These are phyloP conservation scores for Tetradesmus lagerheimii DNA, from an alignment of 139 green algal genomes.

Conservation along the genomic window DNA sequence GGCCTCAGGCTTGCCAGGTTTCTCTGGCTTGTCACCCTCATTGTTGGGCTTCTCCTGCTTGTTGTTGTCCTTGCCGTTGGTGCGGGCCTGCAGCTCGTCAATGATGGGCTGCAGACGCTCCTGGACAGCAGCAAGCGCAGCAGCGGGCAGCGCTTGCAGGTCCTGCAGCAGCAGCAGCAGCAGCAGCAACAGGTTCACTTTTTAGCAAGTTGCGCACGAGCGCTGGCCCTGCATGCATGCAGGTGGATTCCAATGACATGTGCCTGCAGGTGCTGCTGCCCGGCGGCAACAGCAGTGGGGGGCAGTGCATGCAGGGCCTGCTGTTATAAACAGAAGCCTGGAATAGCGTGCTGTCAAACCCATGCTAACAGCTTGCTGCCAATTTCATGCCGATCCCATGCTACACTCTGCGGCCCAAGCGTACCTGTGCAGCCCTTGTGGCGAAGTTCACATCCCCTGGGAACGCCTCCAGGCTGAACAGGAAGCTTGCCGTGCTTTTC, in stretches of 20 bases:
- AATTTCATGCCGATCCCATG: too few species aligned
- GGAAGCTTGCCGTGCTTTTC: not conserved
- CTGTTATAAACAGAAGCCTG: too few species aligned
- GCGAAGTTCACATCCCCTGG: not conserved
- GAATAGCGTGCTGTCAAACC: too few species aligned
- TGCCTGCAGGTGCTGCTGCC: too few species aligned
- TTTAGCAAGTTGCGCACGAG: too few species aligned
- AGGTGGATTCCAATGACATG: too few species aligned
- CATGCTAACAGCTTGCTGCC: too few species aligned
- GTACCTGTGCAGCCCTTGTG: not conserved
- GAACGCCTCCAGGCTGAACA: not conserved
- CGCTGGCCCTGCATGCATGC: too few species aligned
- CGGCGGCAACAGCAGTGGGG: too few species aligned
- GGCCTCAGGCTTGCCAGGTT: not conserved
- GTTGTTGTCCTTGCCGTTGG: not conserved
- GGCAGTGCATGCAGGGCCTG: too few species aligned
- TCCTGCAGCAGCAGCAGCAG: not conserved
- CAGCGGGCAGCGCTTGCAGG: not conserved
- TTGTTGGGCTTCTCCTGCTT: not conserved
- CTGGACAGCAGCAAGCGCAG: not conserved
- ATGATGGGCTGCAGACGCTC: not conserved
- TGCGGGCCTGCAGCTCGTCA: not conserved
- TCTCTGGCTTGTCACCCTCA: not conserved
- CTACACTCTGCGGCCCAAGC: too few species aligned
- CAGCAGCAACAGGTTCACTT: not conserved